Evolutionary conservation across 108 stramenopile genomes (phyloP), one percentile per base, ranked within the genome.

Genomic region (Nitzschia sp.): DNA sequence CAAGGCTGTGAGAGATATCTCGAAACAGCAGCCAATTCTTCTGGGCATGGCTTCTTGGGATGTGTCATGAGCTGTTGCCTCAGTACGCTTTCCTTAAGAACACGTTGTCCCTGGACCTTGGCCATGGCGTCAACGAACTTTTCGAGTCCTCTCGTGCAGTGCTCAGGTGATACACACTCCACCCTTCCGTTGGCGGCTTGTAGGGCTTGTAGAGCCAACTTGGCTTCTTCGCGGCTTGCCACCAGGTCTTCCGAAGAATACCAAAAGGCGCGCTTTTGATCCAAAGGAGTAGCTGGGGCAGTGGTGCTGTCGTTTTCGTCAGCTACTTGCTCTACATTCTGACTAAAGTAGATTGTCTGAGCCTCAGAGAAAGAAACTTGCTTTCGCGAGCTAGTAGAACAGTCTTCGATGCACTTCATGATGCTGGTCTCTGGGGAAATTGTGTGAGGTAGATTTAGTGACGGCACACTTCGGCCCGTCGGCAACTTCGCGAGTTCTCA

Each of bases 141-240:
- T 55, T 75, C 73, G 21, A 75, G 57, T 25, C 73, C 73, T 53
- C 73, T 53, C 29, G 65, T 21, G 29, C 66, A 67, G 10, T 57
- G 25, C 0, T 56, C 38, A 51, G n/a, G 12, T 9, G 44, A 43
- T 1, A 57, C 65, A 15, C 48, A 20, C 26, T 66, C 57, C 34
- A 66, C 6, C 8, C 37, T 57, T 52, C 56, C 50, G 52, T 48
- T 46, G 24, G 53, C n/a, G 26, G 52, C 40, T 22, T 75, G 73
- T 25, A 75, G 24, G 25, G 53, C 57, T 54, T 62, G 60, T 20
- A 75, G 37, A 10, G 67, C 60, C 10, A 17, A 26, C 6, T 53
- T 43, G 11, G 67, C 66, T 63, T 75, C 73, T 17, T 75, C 67
- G 42, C 73, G 66, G 6, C 48, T 68, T 0, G 42, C 8, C n/a